Percentiles rank a stretch among this genome's conserved stretches.
Evolutionary conservation across 805 yeast genomes (phyloP).

Genomic region (Metschnikowia lachancei): DNA sequence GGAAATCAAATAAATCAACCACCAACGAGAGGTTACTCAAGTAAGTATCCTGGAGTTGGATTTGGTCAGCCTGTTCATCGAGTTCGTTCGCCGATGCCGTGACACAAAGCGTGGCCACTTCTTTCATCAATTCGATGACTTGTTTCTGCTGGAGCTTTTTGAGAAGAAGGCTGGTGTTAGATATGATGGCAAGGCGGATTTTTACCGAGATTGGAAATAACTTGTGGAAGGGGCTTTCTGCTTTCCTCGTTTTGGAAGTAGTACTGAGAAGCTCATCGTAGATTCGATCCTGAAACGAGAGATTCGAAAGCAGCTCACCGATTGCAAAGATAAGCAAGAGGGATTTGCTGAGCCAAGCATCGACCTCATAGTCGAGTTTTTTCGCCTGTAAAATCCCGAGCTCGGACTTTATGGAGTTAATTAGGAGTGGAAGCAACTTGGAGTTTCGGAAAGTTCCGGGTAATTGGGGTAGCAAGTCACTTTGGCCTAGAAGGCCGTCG

Average conservation of each 20-base stretch:
- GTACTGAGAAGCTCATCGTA: constrained; percentile 43
- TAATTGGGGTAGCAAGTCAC: constrained; percentile 29
- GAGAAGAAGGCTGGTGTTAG: constrained; percentile 47
- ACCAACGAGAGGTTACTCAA: constrained; percentile 43
- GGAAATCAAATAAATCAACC: constrained; percentile 54
- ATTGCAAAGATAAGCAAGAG: constrained; percentile 58
- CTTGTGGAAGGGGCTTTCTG: constrained; percentile 23
- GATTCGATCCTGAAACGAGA: constrained; percentile 73
- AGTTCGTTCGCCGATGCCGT: constrained; percentile 23
- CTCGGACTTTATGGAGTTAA: constrained; percentile 49
- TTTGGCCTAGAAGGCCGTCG: constrained; percentile 51
- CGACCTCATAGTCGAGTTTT: constrained; percentile 27
- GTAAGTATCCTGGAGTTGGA: constrained; percentile 50
- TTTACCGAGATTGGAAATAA: constrained; percentile 33
- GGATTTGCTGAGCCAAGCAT: constrained; percentile 44
- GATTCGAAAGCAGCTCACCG: constrained; percentile 65
- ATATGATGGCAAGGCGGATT: constrained; percentile 33
- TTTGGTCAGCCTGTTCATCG: constrained; percentile 31
- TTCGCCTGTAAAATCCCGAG: constrained; percentile 22
- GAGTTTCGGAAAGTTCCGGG: constrained; percentile 51
- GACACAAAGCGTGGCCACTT: constrained; percentile 38
- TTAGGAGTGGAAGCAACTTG: constrained; percentile 70
- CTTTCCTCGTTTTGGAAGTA: constrained; percentile 22
- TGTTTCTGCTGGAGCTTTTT: constrained; percentile 52
- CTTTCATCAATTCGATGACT: constrained; percentile 47